Evolutionary conservation across 495 filamentous ascomycete genomes (phyloP), one percentile per base, ranked within the genome.

Genomic region (Penicillium maclennaniae): DNA sequence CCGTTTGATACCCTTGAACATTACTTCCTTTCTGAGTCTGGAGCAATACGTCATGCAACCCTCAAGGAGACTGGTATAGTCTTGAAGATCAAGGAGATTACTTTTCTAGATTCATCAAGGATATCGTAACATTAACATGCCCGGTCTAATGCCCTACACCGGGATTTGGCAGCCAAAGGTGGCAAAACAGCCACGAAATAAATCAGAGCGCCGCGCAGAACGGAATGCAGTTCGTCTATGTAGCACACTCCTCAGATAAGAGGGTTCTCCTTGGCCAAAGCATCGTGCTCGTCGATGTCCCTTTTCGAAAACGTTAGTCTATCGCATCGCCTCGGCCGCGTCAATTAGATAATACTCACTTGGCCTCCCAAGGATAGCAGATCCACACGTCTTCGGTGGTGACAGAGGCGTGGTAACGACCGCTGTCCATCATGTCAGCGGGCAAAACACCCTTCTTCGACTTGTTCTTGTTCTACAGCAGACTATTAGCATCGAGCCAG

Each of bases 351-450:
- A 50, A 49, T 17, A 77, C 83, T 45, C 78, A 87, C 74, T 75
- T 88, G 39, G 95, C 93, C 74, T 98, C 93, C 93, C 93, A 98
- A n/a, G 93, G 93, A 71, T 99, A 99, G 77, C 89, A 93, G 66
- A 97, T 97, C 93, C 93, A 99, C 49, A 90, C 86, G 75, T 99
- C 92, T 20, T 79, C 81, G 19, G 92, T 89, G 27, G 93, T 97
- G 60, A 85, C 77, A 14, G 93, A 88, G 20, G 93, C 93, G 51
- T 90, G 69, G 72, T 99, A 99, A 59, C 86, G 78, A 23, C 82
- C 80, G 51, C 87, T 73, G 19, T 79, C 74, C 64, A 90, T 79
- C 84, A 96, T 89, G 12, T 88, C 83, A n/a, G 82, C 60, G 14
- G 95, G 91, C 44, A 99, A 77, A 36, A 73, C 63, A 48, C 93